Base-by-base conservation (phyloP, 768 basidiomycete genomes). In the Phlebiopsis gigantea region DNA sequence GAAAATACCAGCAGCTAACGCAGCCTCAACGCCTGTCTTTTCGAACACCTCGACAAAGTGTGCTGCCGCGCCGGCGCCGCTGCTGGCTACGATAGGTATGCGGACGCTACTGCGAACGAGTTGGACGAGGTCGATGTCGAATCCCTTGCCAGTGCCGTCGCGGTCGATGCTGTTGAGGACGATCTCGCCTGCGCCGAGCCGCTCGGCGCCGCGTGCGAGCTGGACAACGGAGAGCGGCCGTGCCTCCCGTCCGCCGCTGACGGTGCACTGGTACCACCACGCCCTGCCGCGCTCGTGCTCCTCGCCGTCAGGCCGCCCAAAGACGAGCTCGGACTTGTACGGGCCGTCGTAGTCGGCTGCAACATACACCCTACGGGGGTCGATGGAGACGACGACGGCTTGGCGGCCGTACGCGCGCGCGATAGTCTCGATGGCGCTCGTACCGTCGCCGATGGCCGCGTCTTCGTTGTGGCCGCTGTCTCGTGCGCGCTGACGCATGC, bases 191-290 rank as follows among this genome's bases (percentile, higher is more conserved):
- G 97, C 95, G 3, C 97, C 97, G 15, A 99, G 81, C 41, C 69
- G 69, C 69, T 97, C 93, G n/a, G 86, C 93, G 12, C 96, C 97
- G 57, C 83, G 77, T 17, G 90, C 92, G n/a, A 99, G 83, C 71
- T 98, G 86, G 21, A 92, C 83, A 43, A 85, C 96, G 14, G 96
- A 97, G 29, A 99, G 72, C 31, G 83, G 84, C 12, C 93, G 84
- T 22, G 76, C 62, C 68, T 93, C 89, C 28, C 97, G 85, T 14
- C 97, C 97, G 39, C 97, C 96, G 0, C 87, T 90, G 46, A 98
- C 90, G 10, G 97, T 98, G 71, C 97, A 98, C 68, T 95, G 93
- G 71, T 99, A 99, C 97, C 96, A 98, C 94, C 97, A 98, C 43
- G 84, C 87, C 66, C 83, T 85, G 43, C 83, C 85, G 53, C 78